Conservation (phyloP, 2,329 filamentous ascomycete genomes). For the Paradendryphiella salina region DNA sequence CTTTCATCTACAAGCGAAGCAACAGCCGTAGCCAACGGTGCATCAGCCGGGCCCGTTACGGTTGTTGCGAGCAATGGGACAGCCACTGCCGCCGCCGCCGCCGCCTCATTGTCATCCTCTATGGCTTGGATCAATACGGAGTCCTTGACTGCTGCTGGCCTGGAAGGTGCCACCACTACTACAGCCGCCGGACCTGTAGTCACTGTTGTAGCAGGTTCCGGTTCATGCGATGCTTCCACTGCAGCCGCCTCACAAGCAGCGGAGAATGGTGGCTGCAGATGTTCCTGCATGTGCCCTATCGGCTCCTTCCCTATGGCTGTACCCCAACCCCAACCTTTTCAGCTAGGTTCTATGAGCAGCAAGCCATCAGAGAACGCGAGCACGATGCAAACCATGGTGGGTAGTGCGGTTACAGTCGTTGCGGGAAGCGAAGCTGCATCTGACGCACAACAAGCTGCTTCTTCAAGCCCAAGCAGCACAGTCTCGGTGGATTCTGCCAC, state of each 20-base stretch:
- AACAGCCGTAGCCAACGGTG: neutral
- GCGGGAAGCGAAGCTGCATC: constrained; percentile 24
- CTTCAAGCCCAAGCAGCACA: constrained; percentile 11
- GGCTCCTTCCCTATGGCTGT: constrained; percentile 39
- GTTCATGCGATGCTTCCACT: constrained; percentile 1
- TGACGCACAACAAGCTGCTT: constrained; percentile 11
- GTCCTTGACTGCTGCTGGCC: constrained; percentile 16
- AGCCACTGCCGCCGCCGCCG: constrained; percentile 22
- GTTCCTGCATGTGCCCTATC: constrained; percentile 37
- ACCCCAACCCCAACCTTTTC: constrained; percentile 34
- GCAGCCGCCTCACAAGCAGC: constrained; percentile 21
- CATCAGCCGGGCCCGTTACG: constrained; percentile 17
- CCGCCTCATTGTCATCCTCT: constrained; percentile 11
- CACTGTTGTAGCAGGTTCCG: constrained; percentile 31
- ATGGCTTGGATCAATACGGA: constrained; percentile 14
- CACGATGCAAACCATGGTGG: constrained; percentile 33
- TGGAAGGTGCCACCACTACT: constrained; percentile 16
- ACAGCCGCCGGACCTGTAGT: constrained; percentile 16
- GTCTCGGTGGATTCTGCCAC: neutral
- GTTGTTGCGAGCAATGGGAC: constrained; percentile 20
- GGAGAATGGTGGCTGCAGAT: constrained; percentile 30
- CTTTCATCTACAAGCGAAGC: neutral
- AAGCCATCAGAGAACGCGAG: constrained; percentile 8
- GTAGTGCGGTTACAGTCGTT: constrained; percentile 25
- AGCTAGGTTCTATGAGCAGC: constrained; percentile 26